Percentiles rank a stretch among this genome's conserved stretches.
phyloP scores from a whole-genome alignment of 2,329 filamentous ascomycete genomes.

The Neurospora crassa region DNA sequence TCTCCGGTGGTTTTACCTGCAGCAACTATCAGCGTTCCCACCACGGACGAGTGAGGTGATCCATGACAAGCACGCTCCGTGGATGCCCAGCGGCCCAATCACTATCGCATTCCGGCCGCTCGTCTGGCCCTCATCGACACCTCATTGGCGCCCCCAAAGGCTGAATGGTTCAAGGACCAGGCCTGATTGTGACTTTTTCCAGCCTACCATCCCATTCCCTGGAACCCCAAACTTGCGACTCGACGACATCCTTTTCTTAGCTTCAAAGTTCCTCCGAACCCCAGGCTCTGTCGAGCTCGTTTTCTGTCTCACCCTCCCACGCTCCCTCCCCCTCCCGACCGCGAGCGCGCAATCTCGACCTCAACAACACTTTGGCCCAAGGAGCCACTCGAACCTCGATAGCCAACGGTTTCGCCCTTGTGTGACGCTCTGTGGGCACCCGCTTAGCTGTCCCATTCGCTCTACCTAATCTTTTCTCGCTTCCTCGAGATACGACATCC shows the following conservation, averaged over 20 bases:
- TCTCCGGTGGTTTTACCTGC: not conserved
- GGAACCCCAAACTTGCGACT: not conserved
- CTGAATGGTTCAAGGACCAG: not conserved
- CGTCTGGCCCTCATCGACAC: not conserved
- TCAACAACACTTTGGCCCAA: not conserved
- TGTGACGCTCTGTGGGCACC: not conserved
- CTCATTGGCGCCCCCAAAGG: not conserved
- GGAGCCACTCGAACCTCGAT: not conserved
- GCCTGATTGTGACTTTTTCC: not conserved
- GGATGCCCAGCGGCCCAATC: not conserved
- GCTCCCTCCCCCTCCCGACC: not conserved
- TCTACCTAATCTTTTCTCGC: not conserved
- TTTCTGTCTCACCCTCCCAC: not conserved
- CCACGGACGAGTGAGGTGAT: not conserved
- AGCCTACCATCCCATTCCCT: not conserved
- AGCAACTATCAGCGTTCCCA: not conserved
- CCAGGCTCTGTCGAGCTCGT: not conserved
- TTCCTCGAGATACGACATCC: not conserved
- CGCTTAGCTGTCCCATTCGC: not conserved
- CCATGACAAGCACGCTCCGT: not conserved
- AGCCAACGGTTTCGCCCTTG: not conserved
- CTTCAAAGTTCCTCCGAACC: not conserved
- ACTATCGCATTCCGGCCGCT: not conserved
- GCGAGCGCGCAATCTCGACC: not conserved
- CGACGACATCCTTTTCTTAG: not conserved